Conservation (phyloP, 345 rosid species). For the Linum usitatissimum region DNA sequence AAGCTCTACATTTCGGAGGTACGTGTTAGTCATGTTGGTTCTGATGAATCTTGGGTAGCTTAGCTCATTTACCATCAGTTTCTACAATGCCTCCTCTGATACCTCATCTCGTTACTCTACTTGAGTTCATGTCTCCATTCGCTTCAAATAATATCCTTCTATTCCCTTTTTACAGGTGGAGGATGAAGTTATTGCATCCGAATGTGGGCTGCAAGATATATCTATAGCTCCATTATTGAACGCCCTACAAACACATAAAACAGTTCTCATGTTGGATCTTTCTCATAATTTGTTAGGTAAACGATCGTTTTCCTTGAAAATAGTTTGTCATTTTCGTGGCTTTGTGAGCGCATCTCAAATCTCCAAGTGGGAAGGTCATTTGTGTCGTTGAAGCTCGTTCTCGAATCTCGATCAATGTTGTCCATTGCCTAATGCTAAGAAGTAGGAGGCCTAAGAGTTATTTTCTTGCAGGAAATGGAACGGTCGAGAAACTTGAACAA, state of each 20-base stretch:
- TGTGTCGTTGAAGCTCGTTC: no score
- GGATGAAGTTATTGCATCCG: conserved; percentile 73
- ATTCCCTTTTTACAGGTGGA: conserved; percentile 46
- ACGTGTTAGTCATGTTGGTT: conserved; percentile 5
- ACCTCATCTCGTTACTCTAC: neutral
- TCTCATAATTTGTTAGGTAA: conserved; percentile 90
- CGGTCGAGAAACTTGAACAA: conserved; percentile 82
- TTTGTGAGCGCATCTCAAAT: no score
- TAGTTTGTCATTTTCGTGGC: neutral
- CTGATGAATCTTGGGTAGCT: conserved; percentile 7
- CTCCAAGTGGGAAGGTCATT: neutral
- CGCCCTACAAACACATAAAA: conserved; percentile 58
- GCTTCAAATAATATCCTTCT: conserved; percentile 7
- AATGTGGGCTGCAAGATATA: conserved; percentile 85
- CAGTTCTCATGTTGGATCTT: conserved; percentile 61
- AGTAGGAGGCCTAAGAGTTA: conserved; percentile 16
- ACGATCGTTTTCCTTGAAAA: neutral
- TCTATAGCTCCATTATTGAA: conserved; percentile 67
- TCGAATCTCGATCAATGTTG: no score
- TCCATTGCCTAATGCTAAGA: neutral
- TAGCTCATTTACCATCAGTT: neutral
- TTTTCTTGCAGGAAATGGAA: conserved; percentile 66
- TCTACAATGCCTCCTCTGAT: neutral
- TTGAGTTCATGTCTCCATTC: conserved; percentile 2
- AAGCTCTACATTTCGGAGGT: conserved; percentile 80